A percentile compares a stretch with the other conserved stretches of the same genome.
Conservation (phyloP, 441 rosid species). For the Codiaeum variegatum region DNA sequence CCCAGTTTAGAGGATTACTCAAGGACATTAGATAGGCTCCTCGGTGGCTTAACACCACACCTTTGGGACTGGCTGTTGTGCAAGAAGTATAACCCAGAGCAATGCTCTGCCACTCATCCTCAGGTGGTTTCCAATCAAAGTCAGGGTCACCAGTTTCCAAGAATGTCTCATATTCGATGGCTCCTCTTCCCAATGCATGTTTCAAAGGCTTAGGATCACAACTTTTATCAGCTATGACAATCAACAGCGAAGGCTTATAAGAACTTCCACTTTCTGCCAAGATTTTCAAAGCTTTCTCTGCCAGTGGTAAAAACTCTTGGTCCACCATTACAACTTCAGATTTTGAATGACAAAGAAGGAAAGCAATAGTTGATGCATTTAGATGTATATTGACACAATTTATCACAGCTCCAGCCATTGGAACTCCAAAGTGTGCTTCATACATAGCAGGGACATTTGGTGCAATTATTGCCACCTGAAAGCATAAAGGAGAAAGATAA, state of each 20-base stretch:
- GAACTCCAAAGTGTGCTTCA: conserved; percentile 91
- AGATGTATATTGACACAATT: conserved; percentile 71
- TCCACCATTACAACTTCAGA: conserved; percentile 69
- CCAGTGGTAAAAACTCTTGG: conserved; percentile 67
- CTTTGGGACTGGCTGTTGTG: conserved; percentile 87
- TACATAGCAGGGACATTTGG: conserved; percentile 78
- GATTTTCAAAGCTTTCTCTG: conserved; percentile 64
- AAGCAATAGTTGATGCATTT: conserved; percentile 62
- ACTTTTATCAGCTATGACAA: conserved; percentile 69
- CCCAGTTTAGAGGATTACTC: conserved; percentile 62
- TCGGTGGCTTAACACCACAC: conserved; percentile 77
- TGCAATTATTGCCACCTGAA: conserved; percentile 80
- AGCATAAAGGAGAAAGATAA: background rate
- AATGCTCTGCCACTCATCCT: conserved; percentile 88
- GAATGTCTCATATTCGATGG: conserved; percentile 67
- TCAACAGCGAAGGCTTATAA: conserved; percentile 53
- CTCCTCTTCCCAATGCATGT: conserved; percentile 62
- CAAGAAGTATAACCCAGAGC: conserved; percentile 89
- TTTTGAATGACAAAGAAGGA: conserved; percentile 75
- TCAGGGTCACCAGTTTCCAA: conserved; percentile 64
- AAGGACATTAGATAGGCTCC: conserved; percentile 83
- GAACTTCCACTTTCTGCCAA: conserved; percentile 40
- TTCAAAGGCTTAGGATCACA: conserved; percentile 53
- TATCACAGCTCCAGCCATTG: conserved; percentile 85
- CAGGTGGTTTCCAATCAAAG: conserved; percentile 68